phyloP scores from a whole-genome alignment of 2,329 filamentous ascomycete genomes.

The Corynespora cassiicola region DNA sequence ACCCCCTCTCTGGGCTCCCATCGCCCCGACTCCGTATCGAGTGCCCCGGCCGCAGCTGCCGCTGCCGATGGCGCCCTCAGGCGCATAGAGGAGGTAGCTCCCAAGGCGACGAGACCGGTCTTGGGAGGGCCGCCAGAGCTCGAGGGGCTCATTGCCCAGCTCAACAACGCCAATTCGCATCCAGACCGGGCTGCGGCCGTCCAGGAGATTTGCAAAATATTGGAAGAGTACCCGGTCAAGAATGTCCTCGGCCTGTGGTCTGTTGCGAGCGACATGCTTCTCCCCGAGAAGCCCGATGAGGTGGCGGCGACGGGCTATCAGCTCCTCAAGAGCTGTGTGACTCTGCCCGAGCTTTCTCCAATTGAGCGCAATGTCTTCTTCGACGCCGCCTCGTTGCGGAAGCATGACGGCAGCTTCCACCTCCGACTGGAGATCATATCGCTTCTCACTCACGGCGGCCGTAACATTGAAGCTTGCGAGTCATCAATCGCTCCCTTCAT shows the following conservation, averaged over 20 bases:
- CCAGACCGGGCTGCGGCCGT: slow-evolving; percentile 38
- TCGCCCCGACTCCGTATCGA: slow-evolving; percentile 26
- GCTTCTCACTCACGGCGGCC: slow-evolving; percentile 44
- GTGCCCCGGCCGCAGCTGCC: slow-evolving; percentile 14
- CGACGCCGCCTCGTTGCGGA: slow-evolving; percentile 37
- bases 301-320: slow-evolving; percentile 41
- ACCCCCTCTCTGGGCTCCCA: slow-evolving; percentile 33
- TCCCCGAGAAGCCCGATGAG: slow-evolving; percentile 38
- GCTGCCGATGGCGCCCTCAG: slow-evolving; percentile 34
- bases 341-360: slow-evolving; percentile 38
- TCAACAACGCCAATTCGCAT: slow-evolving; percentile 31
- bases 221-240: slow-evolving; percentile 42
- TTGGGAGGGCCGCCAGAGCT: slow-evolving; percentile 47
- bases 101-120: slow-evolving; percentile 24
- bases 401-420: slow-evolving; percentile 36
- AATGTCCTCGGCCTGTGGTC: slow-evolving; percentile 47
- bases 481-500: slow-evolving; percentile 41
- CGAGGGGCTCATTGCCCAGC: slow-evolving; percentile 34
- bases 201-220: slow-evolving; percentile 39
- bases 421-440: slow-evolving; percentile 42
- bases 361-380: slow-evolving; percentile 49
- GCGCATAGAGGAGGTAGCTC: slow-evolving; percentile 31
- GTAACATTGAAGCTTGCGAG: slow-evolving; percentile 48
- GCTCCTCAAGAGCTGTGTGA: slow-evolving; percentile 42
- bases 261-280: slow-evolving; percentile 44